These are phyloP conservation scores for Paraurostyla sp. DNA, from an alignment of 73 alveolate genomes.

Conservation along the genomic window DNA sequence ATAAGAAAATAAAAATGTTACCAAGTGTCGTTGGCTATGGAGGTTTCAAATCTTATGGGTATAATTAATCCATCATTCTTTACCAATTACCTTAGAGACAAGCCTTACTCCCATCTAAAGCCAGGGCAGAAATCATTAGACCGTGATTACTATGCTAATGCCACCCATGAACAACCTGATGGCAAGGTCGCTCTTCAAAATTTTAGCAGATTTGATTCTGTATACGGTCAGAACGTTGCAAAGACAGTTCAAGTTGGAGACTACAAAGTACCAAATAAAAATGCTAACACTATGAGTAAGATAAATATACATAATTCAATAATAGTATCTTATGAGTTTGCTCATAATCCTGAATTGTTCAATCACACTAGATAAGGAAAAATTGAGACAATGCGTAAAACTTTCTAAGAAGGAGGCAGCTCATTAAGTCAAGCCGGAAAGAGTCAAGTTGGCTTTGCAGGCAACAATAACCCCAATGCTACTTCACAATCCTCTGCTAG, in stretches of 20 bases:
- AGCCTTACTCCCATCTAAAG: conserved; percentile 60
- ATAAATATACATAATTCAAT: background rate
- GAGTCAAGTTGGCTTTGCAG: background rate
- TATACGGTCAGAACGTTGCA: conserved; percentile 56
- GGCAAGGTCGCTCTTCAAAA: conserved; percentile 60
- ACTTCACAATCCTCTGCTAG: conserved; percentile 14
- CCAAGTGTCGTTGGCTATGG: conserved; percentile 71
- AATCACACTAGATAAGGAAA: conserved; percentile 63
- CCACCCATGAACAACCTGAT: conserved; percentile 63
- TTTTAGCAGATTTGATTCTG: conserved; percentile 68
- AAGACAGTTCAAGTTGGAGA: conserved; percentile 59
- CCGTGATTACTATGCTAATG: conserved; percentile 69
- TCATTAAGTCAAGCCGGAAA: conserved; percentile 15
- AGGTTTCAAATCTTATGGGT: conserved; percentile 74
- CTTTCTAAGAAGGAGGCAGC: conserved; percentile 31
- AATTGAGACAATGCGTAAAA: background rate
- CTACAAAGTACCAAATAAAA: conserved; percentile 37
- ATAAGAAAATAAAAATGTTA: conserved; percentile 64
- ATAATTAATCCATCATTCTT: background rate
- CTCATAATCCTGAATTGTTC: conserved; percentile 73
- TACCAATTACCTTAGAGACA: background rate
- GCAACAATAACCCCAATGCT: background rate
- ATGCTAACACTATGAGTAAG: conserved; percentile 46
- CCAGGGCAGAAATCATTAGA: conserved; percentile 72
- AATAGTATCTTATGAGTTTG: conserved; percentile 44